Conservation (phyloP, 345 rosid genomes). For the Carallia pectinifolia region DNA sequence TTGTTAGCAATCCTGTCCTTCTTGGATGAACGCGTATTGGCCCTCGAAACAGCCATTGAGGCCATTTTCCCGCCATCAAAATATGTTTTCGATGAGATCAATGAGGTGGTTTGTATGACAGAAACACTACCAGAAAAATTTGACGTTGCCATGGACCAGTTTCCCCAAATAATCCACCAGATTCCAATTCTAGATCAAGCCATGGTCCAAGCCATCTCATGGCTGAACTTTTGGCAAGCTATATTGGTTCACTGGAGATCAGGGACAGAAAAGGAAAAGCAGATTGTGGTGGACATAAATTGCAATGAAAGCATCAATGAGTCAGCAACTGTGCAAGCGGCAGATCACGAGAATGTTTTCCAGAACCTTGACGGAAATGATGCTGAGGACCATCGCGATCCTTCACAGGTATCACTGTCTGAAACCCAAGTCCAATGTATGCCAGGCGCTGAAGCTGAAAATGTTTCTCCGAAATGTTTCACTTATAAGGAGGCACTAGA, state of each 20-base stretch:
- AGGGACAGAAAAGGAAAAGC: slow-evolving; percentile 43
- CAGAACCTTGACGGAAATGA: neutral
- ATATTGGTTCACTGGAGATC: slow-evolving; percentile 31
- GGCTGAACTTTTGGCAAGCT: slow-evolving; percentile 35
- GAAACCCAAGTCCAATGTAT: no score
- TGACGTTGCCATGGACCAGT: slow-evolving; percentile 31
- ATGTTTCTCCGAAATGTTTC: neutral
- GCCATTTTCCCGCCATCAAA: slow-evolving; percentile 49
- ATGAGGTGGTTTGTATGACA: slow-evolving; percentile 22
- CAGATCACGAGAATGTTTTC: slow-evolving; percentile 7
- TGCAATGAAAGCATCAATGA: slow-evolving; percentile 19
- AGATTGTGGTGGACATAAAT: slow-evolving; percentile 41
- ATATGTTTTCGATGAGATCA: slow-evolving; percentile 43
- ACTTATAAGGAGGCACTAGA: slow-evolving; percentile 54
- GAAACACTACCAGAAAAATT: slow-evolving; percentile 56
- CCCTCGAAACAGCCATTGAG: slow-evolving; percentile 39
- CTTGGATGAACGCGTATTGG: slow-evolving; percentile 47
- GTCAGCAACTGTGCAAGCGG: slow-evolving; percentile 16
- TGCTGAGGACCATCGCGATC: neutral
- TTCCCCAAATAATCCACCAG: slow-evolving; percentile 30
- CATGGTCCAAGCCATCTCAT: slow-evolving; percentile 32
- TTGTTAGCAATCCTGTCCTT: slow-evolving; percentile 36
- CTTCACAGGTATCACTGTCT: neutral
- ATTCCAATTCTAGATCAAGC: slow-evolving; percentile 35
- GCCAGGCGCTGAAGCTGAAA: neutral